These are phyloP conservation scores for Hyaloscypha finlandica DNA, from an alignment of 495 filamentous ascomycete species.

Conservation along the genomic window DNA sequence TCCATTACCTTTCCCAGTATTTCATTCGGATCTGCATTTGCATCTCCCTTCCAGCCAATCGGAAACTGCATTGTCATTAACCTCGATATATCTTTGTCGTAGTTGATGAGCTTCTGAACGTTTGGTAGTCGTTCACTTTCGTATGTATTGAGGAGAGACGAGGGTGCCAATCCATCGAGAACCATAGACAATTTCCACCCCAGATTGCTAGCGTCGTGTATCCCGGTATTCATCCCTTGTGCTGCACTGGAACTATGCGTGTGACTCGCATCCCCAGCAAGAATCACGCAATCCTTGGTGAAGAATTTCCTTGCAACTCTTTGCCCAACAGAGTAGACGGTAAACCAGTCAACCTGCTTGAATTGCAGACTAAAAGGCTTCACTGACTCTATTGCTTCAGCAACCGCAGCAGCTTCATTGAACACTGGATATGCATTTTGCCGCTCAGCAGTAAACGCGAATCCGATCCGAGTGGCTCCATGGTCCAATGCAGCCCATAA, in stretches of 20 bases:
- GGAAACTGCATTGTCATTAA: slow-evolving; percentile 41
- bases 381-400: slow-evolving; percentile 47
- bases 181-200: slow-evolving; percentile 52
- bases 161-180: slow-evolving; percentile 38
- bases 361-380: slow-evolving; percentile 48
- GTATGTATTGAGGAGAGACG: slow-evolving; percentile 45
- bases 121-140: slow-evolving; percentile 42
- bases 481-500: slow-evolving; percentile 53
- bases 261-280: slow-evolving; percentile 55
- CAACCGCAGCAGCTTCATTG: slow-evolving; percentile 41
- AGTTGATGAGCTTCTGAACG: slow-evolving; percentile 44
- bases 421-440: slow-evolving; percentile 43
- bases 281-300: slow-evolving; percentile 42
- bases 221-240: slow-evolving; percentile 55
- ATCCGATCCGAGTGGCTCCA: slow-evolving; percentile 52
- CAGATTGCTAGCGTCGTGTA: slow-evolving; percentile 57
- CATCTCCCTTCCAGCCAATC: slow-evolving; percentile 43
- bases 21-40: slow-evolving; percentile 45
- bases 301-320: slow-evolving; percentile 49
- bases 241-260: slow-evolving; percentile 50
- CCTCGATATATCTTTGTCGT: slow-evolving; percentile 46
- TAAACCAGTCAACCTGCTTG: slow-evolving; percentile 57
- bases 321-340: slow-evolving; percentile 57
- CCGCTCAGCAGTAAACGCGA: slow-evolving; percentile 49
- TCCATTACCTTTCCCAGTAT: slow-evolving; percentile 43